phyloP scores from a whole-genome alignment of 306 rosid species.

The Vigna unguiculata region DNA sequence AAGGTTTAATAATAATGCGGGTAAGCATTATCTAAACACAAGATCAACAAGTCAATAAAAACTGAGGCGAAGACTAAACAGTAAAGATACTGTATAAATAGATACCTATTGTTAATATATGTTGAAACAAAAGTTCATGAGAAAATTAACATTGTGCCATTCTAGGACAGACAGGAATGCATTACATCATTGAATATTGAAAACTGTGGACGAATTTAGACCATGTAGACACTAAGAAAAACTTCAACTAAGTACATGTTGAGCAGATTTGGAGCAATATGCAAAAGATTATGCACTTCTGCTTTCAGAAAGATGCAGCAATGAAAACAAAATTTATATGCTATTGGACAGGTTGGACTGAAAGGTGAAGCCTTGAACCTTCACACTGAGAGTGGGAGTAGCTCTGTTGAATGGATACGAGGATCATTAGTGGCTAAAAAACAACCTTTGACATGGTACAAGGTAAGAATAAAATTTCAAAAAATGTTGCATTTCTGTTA shows the following conservation, averaged over 20 bases:
- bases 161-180: not conserved
- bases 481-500: conserved; percentile 5
- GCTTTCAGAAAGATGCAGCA: not conserved
- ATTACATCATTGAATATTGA: conserved; percentile 9
- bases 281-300: not conserved
- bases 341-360: conserved; percentile 72
- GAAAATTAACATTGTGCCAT: not conserved
- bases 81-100: not conserved
- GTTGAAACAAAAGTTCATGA: not conserved
- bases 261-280: conserved; percentile 17
- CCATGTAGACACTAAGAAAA: not conserved
- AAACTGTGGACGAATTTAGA: conserved; percentile 14
- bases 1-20: conserved; percentile 8
- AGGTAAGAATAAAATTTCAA: conserved; percentile 57
- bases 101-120: conserved; percentile 4
- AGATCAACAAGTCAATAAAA: not conserved
- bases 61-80: conserved; percentile 4
- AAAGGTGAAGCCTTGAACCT: conserved; percentile 77
- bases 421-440: conserved; percentile 50
- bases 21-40: not conserved
- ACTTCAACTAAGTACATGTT: not conserved
- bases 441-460: conserved; percentile 94
- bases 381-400: conserved; percentile 56
- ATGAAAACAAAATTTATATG: conserved; percentile 21
- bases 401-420: conserved; percentile 63